Base-by-base conservation (phyloP, 78 protist genomes). In the Mastigamoeba balamuthi region DNA sequence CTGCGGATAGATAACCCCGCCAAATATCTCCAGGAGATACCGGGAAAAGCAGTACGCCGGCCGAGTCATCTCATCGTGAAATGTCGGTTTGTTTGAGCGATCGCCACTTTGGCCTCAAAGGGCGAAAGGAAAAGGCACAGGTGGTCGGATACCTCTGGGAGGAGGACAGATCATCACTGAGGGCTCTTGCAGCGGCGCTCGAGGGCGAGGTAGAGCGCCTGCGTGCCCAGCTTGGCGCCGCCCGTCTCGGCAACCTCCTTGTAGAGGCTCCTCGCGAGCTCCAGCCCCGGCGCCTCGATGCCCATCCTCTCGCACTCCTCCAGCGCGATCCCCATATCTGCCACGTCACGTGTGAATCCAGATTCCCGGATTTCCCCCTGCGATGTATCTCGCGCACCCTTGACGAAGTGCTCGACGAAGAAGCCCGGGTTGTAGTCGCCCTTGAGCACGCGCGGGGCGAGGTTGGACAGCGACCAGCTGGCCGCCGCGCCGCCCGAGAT, bases 371-470 rank as follows among this genome's bases (percentile, higher is more conserved):
- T n/a, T n/a, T n/a, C n/a, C n/a, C n/a, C n/a, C n/a, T n/a, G n/a
- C n/a, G n/a, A n/a, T n/a, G n/a, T n/a, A n/a, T n/a, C n/a, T n/a
- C n/a, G n/a, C n/a, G n/a, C n/a, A n/a, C n/a, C 93, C 91, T 89
- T 89, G 76, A 89, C 85, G 33, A 89, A 87, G 77, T 89, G 91
- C n/a, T 87, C 85, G 37, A 89, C 84, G 44, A 37, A 72, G 73
- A 85, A 89, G 67, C 93, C 93, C 23, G 93, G 93, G 29, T 65
- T 66, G 25, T 85, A 78, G 40, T 89, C 86, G 6, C 88, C 53
- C 42, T 37, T 35, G 39, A 83, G 33, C 5, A 86, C 72, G n/a
- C 91, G 53, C 10, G 86, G 92, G 0, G 81, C 78, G 30, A 39
- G 37, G 36, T 53, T 69, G 33, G 23, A 37, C 28, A 88, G 1